Evolutionary conservation across 2,329 filamentous ascomycete genomes (phyloP).

Genomic region (Ascochyta lentis): DNA sequence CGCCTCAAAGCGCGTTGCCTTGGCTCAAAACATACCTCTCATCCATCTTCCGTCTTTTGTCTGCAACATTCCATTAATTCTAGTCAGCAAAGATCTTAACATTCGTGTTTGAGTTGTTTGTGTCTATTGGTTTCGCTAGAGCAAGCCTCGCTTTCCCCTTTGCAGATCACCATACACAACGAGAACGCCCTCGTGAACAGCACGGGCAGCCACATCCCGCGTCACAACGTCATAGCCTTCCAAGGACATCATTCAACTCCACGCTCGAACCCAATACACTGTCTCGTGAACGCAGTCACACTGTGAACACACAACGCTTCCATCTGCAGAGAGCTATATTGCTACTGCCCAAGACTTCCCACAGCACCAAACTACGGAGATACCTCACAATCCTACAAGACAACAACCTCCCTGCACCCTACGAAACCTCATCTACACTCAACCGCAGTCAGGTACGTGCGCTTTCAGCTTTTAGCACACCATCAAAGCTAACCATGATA

Average conservation of each 20-base stretch:
- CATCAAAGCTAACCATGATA: slow-evolving; percentile 8
- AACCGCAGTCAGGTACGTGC: slow-evolving; percentile 3
- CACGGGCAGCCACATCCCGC: slow-evolving; percentile 26
- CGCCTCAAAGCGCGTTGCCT: slow-evolving; percentile 6
- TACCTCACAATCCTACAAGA: slow-evolving; percentile 1
- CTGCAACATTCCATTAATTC: not conserved
- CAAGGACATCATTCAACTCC: slow-evolving; percentile 9
- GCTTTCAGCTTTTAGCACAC: not conserved
- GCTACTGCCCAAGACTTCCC: slow-evolving; percentile 7
- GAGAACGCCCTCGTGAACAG: slow-evolving; percentile 26
- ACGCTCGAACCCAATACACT: not conserved
- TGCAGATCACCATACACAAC: slow-evolving; percentile 37
- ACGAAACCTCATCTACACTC: not conserved
- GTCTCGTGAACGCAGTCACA: slow-evolving; percentile 10
- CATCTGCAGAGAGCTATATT: slow-evolving; percentile 12
- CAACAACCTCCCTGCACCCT: not conserved
- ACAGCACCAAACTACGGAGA: slow-evolving; percentile 1
- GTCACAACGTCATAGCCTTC: slow-evolving; percentile 30
- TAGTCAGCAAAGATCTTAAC: slow-evolving; percentile 21
- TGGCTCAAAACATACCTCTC: slow-evolving; percentile 7
- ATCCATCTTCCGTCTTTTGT: not conserved
- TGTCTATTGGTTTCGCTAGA: not conserved
- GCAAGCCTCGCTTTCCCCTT: slow-evolving; percentile 13
- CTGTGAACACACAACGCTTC: slow-evolving; percentile 11
- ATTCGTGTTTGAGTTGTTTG: slow-evolving; percentile 17